Conservation (phyloP, 2,329 filamentous ascomycete species). For the Mollisiaceae sp. region DNA sequence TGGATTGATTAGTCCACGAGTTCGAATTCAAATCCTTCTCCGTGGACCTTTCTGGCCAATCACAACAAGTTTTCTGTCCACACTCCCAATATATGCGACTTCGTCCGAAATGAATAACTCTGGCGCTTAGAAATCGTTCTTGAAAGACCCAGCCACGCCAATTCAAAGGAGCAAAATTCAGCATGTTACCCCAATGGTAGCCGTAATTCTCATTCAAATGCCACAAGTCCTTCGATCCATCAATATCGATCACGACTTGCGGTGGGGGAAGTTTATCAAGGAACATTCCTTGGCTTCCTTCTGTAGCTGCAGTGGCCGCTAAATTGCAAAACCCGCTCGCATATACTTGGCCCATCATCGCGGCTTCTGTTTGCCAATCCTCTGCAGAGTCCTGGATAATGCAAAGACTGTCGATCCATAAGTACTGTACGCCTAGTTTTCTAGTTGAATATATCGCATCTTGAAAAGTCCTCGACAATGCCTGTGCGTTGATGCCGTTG, state of each 20-base stretch:
- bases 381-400: constrained; percentile 9
- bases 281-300: constrained; percentile 1
- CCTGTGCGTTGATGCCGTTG: neutral
- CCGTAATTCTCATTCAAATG: neutral
- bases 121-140: neutral
- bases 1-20: neutral
- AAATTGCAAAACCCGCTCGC: constrained; percentile 6
- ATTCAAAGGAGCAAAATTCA: neutral
- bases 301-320: neutral
- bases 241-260: neutral
- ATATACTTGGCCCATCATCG: constrained; percentile 7
- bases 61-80: neutral
- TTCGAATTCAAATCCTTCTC: neutral
- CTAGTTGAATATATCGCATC: constrained; percentile 7
- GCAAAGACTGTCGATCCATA: constrained; percentile 15
- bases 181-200: neutral
- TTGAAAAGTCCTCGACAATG: neutral
- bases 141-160: constrained; percentile 3
- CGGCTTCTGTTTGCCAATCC: constrained; percentile 7
- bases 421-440: neutral
- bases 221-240: neutral
- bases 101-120: constrained; percentile 1
- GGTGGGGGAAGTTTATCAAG: neutral
- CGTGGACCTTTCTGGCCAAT: neutral
- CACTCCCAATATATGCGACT: constrained; percentile 1